Base-by-base conservation (phyloP, 2,329 filamentous ascomycete species). In the Thyridium curvatum region DNA sequence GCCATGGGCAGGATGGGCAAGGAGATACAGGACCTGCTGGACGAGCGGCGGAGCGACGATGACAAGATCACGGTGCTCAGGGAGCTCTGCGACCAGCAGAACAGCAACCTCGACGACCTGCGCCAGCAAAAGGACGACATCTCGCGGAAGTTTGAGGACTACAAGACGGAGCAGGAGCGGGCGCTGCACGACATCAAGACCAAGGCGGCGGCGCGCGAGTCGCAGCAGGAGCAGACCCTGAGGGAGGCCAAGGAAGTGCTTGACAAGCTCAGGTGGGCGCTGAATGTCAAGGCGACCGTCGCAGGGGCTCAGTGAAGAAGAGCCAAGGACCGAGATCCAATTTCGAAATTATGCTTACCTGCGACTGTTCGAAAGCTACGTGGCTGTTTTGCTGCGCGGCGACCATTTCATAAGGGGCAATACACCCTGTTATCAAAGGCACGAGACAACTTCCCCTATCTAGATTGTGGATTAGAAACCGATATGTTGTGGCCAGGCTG, bases 11-110 rank as follows among this genome's bases (percentile, higher is more conserved):
- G 66, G 44, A 65, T 81, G 51, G 60, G 67, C 33, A 60, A 57
- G 26, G 74, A 81, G 51, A 72, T 86, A 35, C 60, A 58, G n/a
- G 58, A 57, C 9, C 59, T 85, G 30, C 65, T 72, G 34, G 65
- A 71, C 30, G 74, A 80, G 51, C 66, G 79, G 41, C 67, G 61
- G 45, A 65, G 64, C 37, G 80, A 86, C 51, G 77, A 82, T 49
- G 71, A 74, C 53, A 78, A 73, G 60, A 79, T 84, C 48, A 70
- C 66, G 44, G 78, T 75, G 26, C 65, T 88, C 37, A 71, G 79
- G 37, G 79, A 85, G 42, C 69, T 89, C 26, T 82, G 78, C 55
- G 82, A 87, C 46, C 84, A 89, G 59, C 79, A 87, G 54, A 75
- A 84, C 46, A 71, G 74, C 51, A 84, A 86, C 50, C 72, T 85